Evolutionary conservation across 2,329 filamentous ascomycete species (phyloP), one percentile per base, ranked within the genome.

Genomic region (Diaporthe caulivora): DNA sequence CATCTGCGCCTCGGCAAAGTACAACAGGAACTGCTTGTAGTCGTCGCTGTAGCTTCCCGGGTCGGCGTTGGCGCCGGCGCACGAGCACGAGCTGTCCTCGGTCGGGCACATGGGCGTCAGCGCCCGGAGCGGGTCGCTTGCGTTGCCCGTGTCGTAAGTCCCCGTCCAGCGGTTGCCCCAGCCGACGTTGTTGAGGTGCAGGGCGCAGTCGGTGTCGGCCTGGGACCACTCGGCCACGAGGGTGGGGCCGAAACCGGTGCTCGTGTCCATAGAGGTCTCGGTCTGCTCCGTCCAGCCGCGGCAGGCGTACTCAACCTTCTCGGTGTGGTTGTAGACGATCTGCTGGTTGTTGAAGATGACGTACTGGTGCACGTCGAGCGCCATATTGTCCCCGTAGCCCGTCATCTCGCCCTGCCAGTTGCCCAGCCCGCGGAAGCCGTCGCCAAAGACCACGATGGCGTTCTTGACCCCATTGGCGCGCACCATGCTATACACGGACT

Each of bases 341-440:
- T 97, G 94, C 77, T 93, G 92, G 51, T 91, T 90, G 87, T 99
- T 98, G 89, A 99, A 99, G 82, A 98, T 98, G 80, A 97, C 94
- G 83, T 99, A 99, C 83, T 98, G 96, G 84, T 99, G 97, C 49
- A 97, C 97, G 83, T 99, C 97, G n/a, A 99, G 90, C 24, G 97
- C 90, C 76, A 98, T 87, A n/a, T 65, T 70, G 76, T 92, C 89
- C 60, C 92, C 87, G 80, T 93, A 89, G 29, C 88, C 87, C 77
- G 93, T 90, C 77, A 98, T 89, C 81, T 93, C 88, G 53, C 94
- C 94, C 81, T 98, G 92, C 97, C 97, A 99, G 80, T 97, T 96
- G 77, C 89, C 88, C 6, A 98, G 89, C 15, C 96, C 96, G 84
- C 97, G 91, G 86, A 99, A 99, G 31, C 97, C 97, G 83, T 99